Base-by-base conservation (phyloP, 139 green algal species). In the Spirogloea muscicola region DNA sequence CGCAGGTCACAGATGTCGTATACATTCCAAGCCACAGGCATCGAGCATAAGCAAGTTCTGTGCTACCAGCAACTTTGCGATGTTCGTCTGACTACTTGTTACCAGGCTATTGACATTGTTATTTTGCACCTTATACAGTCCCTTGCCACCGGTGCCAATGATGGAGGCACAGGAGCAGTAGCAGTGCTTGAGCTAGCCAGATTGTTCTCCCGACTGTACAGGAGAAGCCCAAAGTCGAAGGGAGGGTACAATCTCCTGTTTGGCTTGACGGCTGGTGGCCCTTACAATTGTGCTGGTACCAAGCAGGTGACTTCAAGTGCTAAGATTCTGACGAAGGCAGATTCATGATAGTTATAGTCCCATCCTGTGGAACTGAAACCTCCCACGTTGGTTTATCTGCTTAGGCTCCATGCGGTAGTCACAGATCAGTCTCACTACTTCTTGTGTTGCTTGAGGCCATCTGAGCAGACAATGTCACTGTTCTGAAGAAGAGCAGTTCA, bases 161-260 rank as follows among this genome's bases (percentile, higher is more conserved):
- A 49, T 68, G 74, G 40, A n/a, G 74, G 70, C 25, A 82, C 46
- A 27, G 74, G 42, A 29, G 74, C 79, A 1, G 74, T 72, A 13
- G 74, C 42, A 31, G 27, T 82, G 40, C 66, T 82, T 39, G 70
- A 78, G 68, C 2, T 82, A 31, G 36, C 40, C 27, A 52, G 74
- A 4, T 49, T 82, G 10, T 82, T 82, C 10, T 82, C 68, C 0
- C 48, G 49, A 18, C 68, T 82, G 1, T 82, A 81, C 13, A 46
- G 43, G 65, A 43, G 16, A 41, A 34, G 33, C 42, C 60, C 46
- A 9, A 46, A 27, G 1, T 27, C 59, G 57, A 48, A 60, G 2
- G 70, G n/a, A 46, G 33, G 39, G 6, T 80, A 79, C 61, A 85
- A 85, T 36, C 74, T 85, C 33, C 68, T 85, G 6, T 85, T 85